Base-by-base conservation (phyloP, 768 basidiomycete genomes). In the Lactifluus rugatus region DNA sequence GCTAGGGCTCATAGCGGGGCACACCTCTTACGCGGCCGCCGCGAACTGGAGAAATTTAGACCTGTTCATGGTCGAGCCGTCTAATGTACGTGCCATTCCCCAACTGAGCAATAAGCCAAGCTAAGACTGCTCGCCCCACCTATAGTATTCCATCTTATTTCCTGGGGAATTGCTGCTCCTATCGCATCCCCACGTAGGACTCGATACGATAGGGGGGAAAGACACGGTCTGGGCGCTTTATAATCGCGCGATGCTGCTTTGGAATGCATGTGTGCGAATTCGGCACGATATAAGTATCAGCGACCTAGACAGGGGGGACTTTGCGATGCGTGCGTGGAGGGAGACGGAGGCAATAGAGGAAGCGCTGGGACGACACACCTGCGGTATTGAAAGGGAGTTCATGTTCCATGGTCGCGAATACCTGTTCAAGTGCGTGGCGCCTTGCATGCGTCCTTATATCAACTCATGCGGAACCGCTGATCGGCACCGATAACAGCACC, bases 201-300 rank as follows among this genome's bases (percentile, higher is more conserved):
- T 36, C 39, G 52, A 39, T 61, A 66, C 54, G 73, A 78, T 3
- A 72, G 77, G 9, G 19, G 57, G 60, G 25, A 88, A 85, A 68
- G 80, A 86, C 54, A 83, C 83, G 5, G 74, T 89, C 21, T 89
- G 84, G 86, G 85, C 84, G n/a, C 71, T 89, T 52, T 80, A 84
- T 66, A 80, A 84, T 64, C 81, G 85, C 47, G 75, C 79, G 7
- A 82, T 84, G 71, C 71, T 89, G 21, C 71, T 89, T 36, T 90
- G 87, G 86, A 81, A 85, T 68, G 78, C 78, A 21, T 90, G 87
- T 65, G 73, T 84, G 54, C 80, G 79, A 50, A 81, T 84, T 75
- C 80, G 81, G 44, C 48, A 64, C 16, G 75, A 76, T 52, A 66
- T 75, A 41, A 58, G 57, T 13, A 71, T 74, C 28, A 68, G 73